These are phyloP conservation scores for Mucor saturninus DNA, from an alignment of 371 early-diverging fungal species.

Conservation along the genomic window DNA sequence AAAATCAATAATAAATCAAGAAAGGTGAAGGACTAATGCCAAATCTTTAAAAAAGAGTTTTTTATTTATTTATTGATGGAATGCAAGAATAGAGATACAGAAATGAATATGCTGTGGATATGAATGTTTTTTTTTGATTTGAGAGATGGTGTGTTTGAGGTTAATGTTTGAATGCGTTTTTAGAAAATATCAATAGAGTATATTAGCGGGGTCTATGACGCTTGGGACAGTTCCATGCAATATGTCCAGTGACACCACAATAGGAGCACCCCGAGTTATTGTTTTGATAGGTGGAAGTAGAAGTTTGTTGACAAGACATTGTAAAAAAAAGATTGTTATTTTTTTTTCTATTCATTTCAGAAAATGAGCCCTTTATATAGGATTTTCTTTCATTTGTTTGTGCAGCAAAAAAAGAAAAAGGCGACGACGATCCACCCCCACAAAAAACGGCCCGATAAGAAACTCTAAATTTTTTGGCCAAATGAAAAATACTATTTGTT, in stretches of 20 bases:
- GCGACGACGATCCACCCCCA: neutral
- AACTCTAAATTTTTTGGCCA: slow-evolving; percentile 8
- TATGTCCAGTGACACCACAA: slow-evolving; percentile 40
- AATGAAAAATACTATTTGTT: slow-evolving; percentile 2
- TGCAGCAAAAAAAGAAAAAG: neutral
- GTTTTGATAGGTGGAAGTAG: slow-evolving; percentile 3
- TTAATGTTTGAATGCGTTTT: too few species aligned
- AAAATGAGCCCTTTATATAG: neutral
- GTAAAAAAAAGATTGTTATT: neutral
- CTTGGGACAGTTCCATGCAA: slow-evolving; percentile 56
- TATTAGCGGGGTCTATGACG: slow-evolving; percentile 44
- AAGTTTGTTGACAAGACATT: neutral
- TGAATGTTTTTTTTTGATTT: too few species aligned
- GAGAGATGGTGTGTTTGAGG: too few species aligned
- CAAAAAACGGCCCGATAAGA: slow-evolving; percentile 4
- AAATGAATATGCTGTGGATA: too few species aligned
- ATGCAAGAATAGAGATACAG: too few species aligned
- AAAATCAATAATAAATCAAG: too few species aligned
- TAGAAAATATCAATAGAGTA: too few species aligned
- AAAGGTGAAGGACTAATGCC: too few species aligned
- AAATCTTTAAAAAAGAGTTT: too few species aligned
- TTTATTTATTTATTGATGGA: too few species aligned
- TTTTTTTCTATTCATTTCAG: neutral
- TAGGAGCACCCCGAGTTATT: slow-evolving; percentile 37
- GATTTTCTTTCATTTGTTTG: neutral